Conservation (phyloP, 2,329 filamentous ascomycete genomes). For the Aspergillus novofumigatus region DNA sequence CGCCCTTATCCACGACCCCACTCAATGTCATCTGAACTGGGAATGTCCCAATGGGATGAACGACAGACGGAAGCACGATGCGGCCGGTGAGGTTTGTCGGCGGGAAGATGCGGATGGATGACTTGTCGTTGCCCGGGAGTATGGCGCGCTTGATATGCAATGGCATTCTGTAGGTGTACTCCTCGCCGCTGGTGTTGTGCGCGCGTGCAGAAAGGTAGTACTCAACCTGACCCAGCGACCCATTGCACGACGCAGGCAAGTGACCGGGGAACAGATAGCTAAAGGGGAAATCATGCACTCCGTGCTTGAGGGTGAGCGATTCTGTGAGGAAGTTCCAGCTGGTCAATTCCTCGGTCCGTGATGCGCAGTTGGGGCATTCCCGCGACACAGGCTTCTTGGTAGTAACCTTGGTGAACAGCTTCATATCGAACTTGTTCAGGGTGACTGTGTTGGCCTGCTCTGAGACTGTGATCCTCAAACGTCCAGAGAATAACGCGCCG, state of each 20-base stretch:
- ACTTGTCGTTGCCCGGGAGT: conserved; percentile 72
- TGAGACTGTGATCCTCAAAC: conserved; percentile 68
- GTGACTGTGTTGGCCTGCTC: conserved; percentile 58
- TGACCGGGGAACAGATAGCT: conserved; percentile 80
- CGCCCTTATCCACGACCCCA: conserved; percentile 72
- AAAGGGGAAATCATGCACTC: conserved; percentile 78
- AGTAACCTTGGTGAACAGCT: conserved; percentile 63
- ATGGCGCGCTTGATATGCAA: conserved; percentile 77
- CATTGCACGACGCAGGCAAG: conserved; percentile 78
- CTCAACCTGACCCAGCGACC: conserved; percentile 65
- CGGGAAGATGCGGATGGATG: conserved; percentile 90
- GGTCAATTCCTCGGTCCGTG: conserved; percentile 68
- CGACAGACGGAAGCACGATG: conserved; percentile 74
- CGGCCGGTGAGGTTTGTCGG: conserved; percentile 89
- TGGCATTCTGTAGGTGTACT: conserved; percentile 61
- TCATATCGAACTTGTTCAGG: conserved; percentile 69
- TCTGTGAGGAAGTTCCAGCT: conserved; percentile 72
- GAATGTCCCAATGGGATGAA: conserved; percentile 82
- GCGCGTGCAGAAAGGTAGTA: conserved; percentile 72
- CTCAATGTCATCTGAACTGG: conserved; percentile 75
- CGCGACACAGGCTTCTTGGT: conserved; percentile 78
- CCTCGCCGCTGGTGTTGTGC: conserved; percentile 57
- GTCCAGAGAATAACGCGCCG: conserved; percentile 80
- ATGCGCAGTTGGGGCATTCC: conserved; percentile 73
- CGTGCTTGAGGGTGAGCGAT: conserved; percentile 41